Percentiles rank a stretch among this genome's conserved stretches.
These are phyloP conservation scores for Penicillium sp. DNA, from an alignment of 2,329 filamentous ascomycete genomes.

Conservation along the genomic window DNA sequence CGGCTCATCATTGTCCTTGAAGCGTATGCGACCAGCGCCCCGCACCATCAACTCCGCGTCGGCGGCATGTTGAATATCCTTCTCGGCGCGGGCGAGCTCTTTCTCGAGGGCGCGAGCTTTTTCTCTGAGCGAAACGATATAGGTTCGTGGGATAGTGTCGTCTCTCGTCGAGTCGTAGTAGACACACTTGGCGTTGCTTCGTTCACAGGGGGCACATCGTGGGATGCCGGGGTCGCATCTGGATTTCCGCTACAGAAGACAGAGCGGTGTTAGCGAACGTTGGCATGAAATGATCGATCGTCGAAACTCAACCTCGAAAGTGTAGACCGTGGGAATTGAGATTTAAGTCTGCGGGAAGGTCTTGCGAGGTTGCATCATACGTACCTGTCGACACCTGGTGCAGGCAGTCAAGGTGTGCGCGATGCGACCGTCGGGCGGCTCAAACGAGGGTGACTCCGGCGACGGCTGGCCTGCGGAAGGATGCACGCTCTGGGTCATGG, in stretches of 20 bases:
- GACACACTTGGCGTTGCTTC: slow-evolving; percentile 88
- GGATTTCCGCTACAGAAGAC: slow-evolving; percentile 76
- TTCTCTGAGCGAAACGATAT: slow-evolving; percentile 90
- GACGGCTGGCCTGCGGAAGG: slow-evolving; percentile 21
- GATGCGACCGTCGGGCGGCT: slow-evolving; percentile 43
- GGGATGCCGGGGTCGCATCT: slow-evolving; percentile 92
- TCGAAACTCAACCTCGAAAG: background rate
- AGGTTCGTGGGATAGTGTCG: slow-evolving; percentile 83
- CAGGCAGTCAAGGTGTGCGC: slow-evolving; percentile 56
- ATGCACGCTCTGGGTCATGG: slow-evolving; percentile 30
- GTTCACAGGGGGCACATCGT: slow-evolving; percentile 88
- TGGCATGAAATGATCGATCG: slow-evolving; percentile 5
- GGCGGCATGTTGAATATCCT: slow-evolving; percentile 71
- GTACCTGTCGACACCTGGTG: slow-evolving; percentile 56
- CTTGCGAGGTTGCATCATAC: slow-evolving; percentile 36
- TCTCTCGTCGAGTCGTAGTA: slow-evolving; percentile 92
- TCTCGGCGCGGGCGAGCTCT: slow-evolving; percentile 77
- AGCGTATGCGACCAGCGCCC: slow-evolving; percentile 80
- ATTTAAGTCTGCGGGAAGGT: slow-evolving; percentile 4
- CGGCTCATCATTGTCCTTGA: slow-evolving; percentile 84
- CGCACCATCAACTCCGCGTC: slow-evolving; percentile 85
- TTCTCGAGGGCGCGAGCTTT: slow-evolving; percentile 80
- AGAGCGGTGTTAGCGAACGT: slow-evolving; percentile 8
- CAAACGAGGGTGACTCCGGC: slow-evolving; percentile 30
- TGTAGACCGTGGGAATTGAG: slow-evolving; percentile 3